phyloP scores from a whole-genome alignment of 2,329 filamentous ascomycete species.

The Akanthomyces lecanii region DNA sequence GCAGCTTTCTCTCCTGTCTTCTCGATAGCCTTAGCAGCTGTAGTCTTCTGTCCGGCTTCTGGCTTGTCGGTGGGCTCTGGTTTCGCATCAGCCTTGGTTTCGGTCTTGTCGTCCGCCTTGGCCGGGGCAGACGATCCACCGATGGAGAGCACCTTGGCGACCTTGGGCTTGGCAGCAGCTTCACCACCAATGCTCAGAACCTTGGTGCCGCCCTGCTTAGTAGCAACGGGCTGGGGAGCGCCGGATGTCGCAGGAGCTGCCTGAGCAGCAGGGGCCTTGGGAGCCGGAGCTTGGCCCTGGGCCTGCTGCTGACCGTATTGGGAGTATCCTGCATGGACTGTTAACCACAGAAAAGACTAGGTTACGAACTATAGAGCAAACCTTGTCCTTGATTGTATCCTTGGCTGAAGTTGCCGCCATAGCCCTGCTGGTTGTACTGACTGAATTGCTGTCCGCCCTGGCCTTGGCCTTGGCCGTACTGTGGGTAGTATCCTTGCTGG shows the following conservation, averaged over 20 bases:
- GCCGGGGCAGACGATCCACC: slow-evolving; percentile 31
- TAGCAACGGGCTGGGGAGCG: slow-evolving; percentile 58
- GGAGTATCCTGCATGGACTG: slow-evolving; percentile 42
- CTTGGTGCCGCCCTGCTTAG: slow-evolving; percentile 58
- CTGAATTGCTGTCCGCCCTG: slow-evolving; percentile 33
- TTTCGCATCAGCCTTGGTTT: slow-evolving; percentile 48
- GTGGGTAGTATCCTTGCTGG: slow-evolving; percentile 54
- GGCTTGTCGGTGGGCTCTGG: slow-evolving; percentile 46
- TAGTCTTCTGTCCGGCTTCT: slow-evolving; percentile 76
- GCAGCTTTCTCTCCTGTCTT: slow-evolving; percentile 69
- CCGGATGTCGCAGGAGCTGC: slow-evolving; percentile 41
- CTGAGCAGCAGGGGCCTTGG: slow-evolving; percentile 37
- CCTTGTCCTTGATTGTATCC: slow-evolving; percentile 44
- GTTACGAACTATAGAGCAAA: slow-evolving; percentile 35
- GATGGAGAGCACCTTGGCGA: slow-evolving; percentile 42
- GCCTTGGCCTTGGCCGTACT: slow-evolving; percentile 42
- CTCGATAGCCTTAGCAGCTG: slow-evolving; percentile 84
- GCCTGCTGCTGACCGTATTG: slow-evolving; percentile 49
- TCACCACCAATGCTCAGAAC: slow-evolving; percentile 70
- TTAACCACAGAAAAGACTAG: slow-evolving; percentile 17
- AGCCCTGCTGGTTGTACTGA: slow-evolving; percentile 45
- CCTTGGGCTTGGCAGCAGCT: slow-evolving; percentile 50
- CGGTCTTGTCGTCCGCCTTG: slow-evolving; percentile 39
- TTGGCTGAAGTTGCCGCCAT: slow-evolving; percentile 49
- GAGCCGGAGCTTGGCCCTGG: slow-evolving; percentile 42